phyloP scores from a whole-genome alignment of 768 basidiomycete species.

The Kwoniella dejecticola region DNA sequence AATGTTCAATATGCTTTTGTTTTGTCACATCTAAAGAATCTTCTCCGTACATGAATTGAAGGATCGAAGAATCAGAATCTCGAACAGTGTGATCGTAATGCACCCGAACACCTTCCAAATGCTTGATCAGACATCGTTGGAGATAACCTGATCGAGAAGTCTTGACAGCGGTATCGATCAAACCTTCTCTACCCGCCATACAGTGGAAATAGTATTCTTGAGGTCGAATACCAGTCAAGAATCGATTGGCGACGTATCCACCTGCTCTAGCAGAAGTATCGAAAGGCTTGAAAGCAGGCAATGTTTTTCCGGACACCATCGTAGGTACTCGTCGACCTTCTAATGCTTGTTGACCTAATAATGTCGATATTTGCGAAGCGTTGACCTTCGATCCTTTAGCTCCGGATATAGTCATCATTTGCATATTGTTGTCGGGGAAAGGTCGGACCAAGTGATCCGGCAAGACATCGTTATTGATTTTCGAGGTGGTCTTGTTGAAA shows the following conservation, averaged over 20 bases:
- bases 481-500: slow-evolving; percentile 75
- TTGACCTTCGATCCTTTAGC: slow-evolving; percentile 98
- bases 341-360: slow-evolving; percentile 93
- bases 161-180: slow-evolving; percentile 99
- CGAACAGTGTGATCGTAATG: slow-evolving; percentile 99
- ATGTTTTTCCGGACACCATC: slow-evolving; percentile 98
- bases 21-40: slow-evolving; percentile 95
- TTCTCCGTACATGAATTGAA: slow-evolving; percentile 96
- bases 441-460: slow-evolving; percentile 83
- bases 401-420: slow-evolving; percentile 95
- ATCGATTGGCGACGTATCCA: slow-evolving; percentile 96
- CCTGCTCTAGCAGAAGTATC: slow-evolving; percentile 98
- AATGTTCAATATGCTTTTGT: slow-evolving; percentile 91
- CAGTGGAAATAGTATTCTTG: slow-evolving; percentile 99
- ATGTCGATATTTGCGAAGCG: slow-evolving; percentile 96
- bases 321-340: slow-evolving; percentile 98
- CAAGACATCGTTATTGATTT: slow-evolving; percentile 83
- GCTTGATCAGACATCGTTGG: slow-evolving; percentile 97
- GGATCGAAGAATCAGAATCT: slow-evolving; percentile 86
- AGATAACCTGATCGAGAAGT: slow-evolving; percentile 97
- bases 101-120: slow-evolving; percentile 91
- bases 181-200: slow-evolving; percentile 98
- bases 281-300: slow-evolving; percentile 94
- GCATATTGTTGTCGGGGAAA: slow-evolving; percentile 99
- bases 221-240: slow-evolving; percentile 95